These are phyloP conservation scores for Aspergillus conjunctus DNA, from an alignment of 495 filamentous ascomycete species.

Conservation along the genomic window DNA sequence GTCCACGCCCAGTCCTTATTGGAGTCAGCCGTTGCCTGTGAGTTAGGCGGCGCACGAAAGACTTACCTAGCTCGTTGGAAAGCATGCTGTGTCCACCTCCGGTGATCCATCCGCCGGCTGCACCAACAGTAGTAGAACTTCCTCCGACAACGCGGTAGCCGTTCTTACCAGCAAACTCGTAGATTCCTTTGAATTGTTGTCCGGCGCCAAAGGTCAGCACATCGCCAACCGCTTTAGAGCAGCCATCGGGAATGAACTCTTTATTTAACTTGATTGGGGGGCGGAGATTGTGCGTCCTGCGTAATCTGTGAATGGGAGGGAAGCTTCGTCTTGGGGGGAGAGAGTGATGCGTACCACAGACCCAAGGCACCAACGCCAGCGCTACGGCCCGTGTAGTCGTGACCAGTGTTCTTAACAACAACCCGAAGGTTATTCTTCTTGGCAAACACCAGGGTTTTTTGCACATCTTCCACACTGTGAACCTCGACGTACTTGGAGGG, in stretches of 20 bases:
- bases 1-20: slow-evolving; percentile 31
- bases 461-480: slow-evolving; percentile 20
- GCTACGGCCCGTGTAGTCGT: slow-evolving; percentile 30
- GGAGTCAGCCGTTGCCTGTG: slow-evolving; percentile 9
- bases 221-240: slow-evolving; percentile 20
- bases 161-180: slow-evolving; percentile 29
- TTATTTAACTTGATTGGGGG: slow-evolving; percentile 24
- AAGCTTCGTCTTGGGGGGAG: too few species aligned
- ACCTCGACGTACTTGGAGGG: slow-evolving; percentile 22
- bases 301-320: too few species aligned
- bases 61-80: slow-evolving; percentile 22
- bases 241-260: slow-evolving; percentile 17
- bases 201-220: slow-evolving; percentile 30
- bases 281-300: slow-evolving; percentile 31
- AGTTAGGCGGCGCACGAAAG: background rate
- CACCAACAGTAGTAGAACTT: slow-evolving; percentile 23
- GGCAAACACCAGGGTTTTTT: slow-evolving; percentile 20
- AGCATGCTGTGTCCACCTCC: slow-evolving; percentile 48
- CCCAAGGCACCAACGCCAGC: slow-evolving; percentile 27
- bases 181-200: slow-evolving; percentile 26
- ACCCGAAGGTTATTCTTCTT: slow-evolving; percentile 40
- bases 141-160: slow-evolving; percentile 30
- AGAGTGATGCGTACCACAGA: slow-evolving; percentile 26
- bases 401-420: slow-evolving; percentile 49
- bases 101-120: slow-evolving; percentile 48